phyloP scores from a whole-genome alignment of 169 alveolate species.

The Cryptosporidium xiaoi region DNA sequence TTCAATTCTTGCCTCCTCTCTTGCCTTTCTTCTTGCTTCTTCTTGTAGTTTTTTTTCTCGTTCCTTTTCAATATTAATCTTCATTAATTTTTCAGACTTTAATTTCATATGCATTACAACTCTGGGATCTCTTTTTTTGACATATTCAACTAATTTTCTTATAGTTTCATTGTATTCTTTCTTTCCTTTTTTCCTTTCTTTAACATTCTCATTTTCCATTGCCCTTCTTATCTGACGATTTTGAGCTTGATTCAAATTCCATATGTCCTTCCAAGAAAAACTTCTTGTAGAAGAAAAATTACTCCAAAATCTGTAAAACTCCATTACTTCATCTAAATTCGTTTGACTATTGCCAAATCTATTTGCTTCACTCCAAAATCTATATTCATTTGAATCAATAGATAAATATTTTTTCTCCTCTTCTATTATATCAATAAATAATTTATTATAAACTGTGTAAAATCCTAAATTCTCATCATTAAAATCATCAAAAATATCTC shows the following conservation, averaged over 20 bases:
- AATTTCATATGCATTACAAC: constrained; percentile 49
- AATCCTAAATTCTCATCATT: constrained; percentile 79
- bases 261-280: constrained; percentile 84
- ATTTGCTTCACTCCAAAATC: constrained; percentile 74
- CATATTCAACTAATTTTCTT: constrained; percentile 80
- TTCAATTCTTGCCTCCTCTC: constrained; percentile 71
- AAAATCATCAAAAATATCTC: constrained; percentile 81
- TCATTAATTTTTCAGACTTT: constrained; percentile 36
- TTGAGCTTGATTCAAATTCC: constrained; percentile 83
- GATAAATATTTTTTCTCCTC: constrained; percentile 75
- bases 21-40: constrained; percentile 50
- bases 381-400: constrained; percentile 74
- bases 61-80: constrained; percentile 28
- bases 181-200: constrained; percentile 84
- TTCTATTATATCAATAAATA: constrained; percentile 82
- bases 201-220: constrained; percentile 83
- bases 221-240: constrained; percentile 80
- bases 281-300: constrained; percentile 81
- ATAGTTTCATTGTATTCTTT: constrained; percentile 83
- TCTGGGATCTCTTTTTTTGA: constrained; percentile 80
- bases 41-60: constrained; percentile 45
- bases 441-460: constrained; percentile 82
- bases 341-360: constrained; percentile 83
- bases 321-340: constrained; percentile 79
- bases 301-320: constrained; percentile 86